Conservation (phyloP, 208 protist species). For the Leptomonas seymouri region DNA sequence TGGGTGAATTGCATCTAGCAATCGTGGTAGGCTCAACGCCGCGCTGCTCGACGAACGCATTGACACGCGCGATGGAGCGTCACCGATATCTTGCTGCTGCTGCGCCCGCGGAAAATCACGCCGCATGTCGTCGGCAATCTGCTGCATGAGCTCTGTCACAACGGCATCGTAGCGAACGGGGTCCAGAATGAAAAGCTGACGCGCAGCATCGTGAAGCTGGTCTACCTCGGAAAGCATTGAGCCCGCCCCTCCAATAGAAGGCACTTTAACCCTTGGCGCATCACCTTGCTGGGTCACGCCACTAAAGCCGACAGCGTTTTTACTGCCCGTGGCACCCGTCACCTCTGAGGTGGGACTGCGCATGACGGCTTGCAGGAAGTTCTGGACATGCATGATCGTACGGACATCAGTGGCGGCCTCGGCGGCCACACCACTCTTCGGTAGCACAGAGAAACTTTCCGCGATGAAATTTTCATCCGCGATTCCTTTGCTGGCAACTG, state of each 20-base stretch:
- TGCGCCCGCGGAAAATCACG: conserved; percentile 1
- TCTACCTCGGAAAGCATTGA: conserved; percentile 48
- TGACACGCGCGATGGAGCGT: background rate
- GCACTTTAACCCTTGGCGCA: background rate
- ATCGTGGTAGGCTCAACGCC: background rate
- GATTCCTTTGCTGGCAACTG: background rate
- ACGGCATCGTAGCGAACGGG: conserved; percentile 82
- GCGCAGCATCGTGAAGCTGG: conserved; percentile 64
- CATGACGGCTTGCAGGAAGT: conserved; percentile 27
- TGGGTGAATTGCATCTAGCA: background rate
- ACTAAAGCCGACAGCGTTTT: background rate
- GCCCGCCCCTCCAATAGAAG: background rate
- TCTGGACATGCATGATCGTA: conserved; percentile 34
- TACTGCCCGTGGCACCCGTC: background rate
- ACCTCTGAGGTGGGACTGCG: background rate
- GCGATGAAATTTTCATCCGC: background rate
- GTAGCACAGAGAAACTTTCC: conserved; percentile 33
- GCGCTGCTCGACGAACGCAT: background rate
- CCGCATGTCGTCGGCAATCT: conserved; percentile 28
- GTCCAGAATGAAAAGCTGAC: conserved; percentile 76
- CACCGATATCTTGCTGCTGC: background rate
- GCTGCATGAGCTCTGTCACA: conserved; percentile 69
- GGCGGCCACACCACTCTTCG: conserved; percentile 25
- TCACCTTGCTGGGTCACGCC: background rate
- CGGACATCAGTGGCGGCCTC: conserved; percentile 26